phyloP scores from a whole-genome alignment of 2,329 filamentous ascomycete species.

The Clonostachys rhizophaga region DNA sequence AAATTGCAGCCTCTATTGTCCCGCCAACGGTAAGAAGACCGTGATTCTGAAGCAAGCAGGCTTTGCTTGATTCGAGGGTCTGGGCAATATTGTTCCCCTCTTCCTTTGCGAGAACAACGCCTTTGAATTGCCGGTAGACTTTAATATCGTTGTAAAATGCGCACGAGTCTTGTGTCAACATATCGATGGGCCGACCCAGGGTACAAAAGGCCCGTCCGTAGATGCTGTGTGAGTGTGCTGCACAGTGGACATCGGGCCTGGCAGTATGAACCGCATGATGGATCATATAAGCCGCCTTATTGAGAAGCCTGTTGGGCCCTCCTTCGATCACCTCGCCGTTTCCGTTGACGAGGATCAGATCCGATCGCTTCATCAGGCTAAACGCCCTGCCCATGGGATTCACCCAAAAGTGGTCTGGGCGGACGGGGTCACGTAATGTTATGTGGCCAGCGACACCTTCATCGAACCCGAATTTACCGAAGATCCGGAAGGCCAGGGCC shows the following conservation, averaged over 20 bases:
- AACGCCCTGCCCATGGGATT: conserved; percentile 46
- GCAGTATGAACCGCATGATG: conserved; percentile 45
- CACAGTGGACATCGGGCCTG: conserved; percentile 47
- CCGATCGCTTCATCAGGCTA: conserved; percentile 51
- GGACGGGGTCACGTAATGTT: conserved; percentile 56
- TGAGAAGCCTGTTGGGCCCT: conserved; percentile 25
- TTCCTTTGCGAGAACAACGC: conserved; percentile 54
- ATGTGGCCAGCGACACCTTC: conserved; percentile 65
- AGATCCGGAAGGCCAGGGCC: conserved; percentile 40
- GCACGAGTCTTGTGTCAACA: conserved; percentile 59
- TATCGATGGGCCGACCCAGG: conserved; percentile 57
- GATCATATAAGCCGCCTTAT: conserved; percentile 12
- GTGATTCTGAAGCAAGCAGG: conserved; percentile 58
- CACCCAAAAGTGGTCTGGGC: conserved; percentile 58
- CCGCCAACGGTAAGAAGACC: conserved; percentile 57
- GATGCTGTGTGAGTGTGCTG: conserved; percentile 49
- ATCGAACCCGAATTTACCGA: conserved; percentile 40
- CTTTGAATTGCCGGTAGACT: conserved; percentile 41
- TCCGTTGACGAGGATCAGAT: conserved; percentile 63
- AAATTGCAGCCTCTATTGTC: conserved; percentile 65
- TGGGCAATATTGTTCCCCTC: conserved; percentile 54
- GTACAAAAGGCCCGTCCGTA: conserved; percentile 55
- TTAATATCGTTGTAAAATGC: conserved; percentile 50
- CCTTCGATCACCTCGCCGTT: conserved; percentile 59
- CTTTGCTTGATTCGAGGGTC: conserved; percentile 49